Evolutionary conservation across 768 basidiomycete species (phyloP), one percentile per base, ranked within the genome.

Genomic region (Hortiboletus campestris): DNA sequence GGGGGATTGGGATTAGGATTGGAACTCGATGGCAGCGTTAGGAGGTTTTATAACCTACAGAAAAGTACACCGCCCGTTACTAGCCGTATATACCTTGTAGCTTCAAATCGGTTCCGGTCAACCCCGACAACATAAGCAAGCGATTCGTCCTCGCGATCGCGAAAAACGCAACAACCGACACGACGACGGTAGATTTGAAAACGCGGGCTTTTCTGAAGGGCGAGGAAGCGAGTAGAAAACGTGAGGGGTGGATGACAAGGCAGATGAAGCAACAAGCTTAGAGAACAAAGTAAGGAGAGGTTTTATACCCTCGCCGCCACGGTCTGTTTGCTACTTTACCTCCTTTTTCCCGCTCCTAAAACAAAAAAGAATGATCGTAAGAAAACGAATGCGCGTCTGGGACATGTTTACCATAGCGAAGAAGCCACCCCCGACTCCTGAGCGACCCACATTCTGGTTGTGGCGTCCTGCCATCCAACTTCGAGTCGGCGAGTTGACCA

Each of bases 271-370:
- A 39, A 38, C 6, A 40, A 47, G 41, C 39, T 35, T 59, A 36
- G 28, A 47, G 49, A 44, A 43, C 11, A 22, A 22, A 16, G 16
- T 4, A 12, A 14, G 36, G 25, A 0, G 20, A 40, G 47, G 29
- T 41, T 61, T 50, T 63, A 61, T 63, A 63, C 40, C 48, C n/a
- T 53, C 53, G n/a, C 12, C 25, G 54, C 45, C 50, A 41, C 42
- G 49, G 57, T 44, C 57, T 20, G 45, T 59, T 57, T 36, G 11
- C 40, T 13, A 10, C 17, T 38, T 28, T 32, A 1, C 47, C 29
- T 19, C 32, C 31, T 3, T 34, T 28, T 39, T n/a, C 31, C 35
- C n/a, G 13, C 31, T 35, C 43, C 38, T 14, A 35, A 43, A 20
- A 20, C 46, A 28, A 46, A 32, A 31, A 40, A 11, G 45, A 46